These are phyloP conservation scores for Suillus hirtellus DNA, from an alignment of 768 basidiomycete species.

Conservation along the genomic window DNA sequence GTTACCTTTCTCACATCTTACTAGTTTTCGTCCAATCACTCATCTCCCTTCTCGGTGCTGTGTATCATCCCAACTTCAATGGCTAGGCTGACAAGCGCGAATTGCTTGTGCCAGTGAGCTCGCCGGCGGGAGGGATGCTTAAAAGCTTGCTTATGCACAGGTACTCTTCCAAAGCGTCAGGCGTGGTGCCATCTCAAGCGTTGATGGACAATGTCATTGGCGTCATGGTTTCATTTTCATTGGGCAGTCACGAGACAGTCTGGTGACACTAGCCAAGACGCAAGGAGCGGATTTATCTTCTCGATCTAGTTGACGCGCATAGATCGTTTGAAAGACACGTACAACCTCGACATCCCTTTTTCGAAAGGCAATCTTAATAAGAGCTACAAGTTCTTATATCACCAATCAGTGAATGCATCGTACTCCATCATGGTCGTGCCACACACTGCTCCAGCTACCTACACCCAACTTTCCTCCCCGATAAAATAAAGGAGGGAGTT, in stretches of 20 bases:
- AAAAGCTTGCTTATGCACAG: conserved; percentile 87
- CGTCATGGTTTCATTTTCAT: conserved; percentile 21
- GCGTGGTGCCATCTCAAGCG: conserved; percentile 36
- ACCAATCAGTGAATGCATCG: conserved; percentile 68
- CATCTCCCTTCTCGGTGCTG: conserved; percentile 49
- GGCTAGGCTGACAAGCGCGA: conserved; percentile 85
- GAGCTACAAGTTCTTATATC: conserved; percentile 89
- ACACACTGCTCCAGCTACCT: conserved; percentile 8
- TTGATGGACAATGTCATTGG: conserved; percentile 48
- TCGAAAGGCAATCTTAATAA: conserved; percentile 83
- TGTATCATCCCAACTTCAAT: conserved; percentile 11
- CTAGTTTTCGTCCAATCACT: not conserved
- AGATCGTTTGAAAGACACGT: conserved; percentile 86
- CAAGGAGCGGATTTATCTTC: conserved; percentile 94
- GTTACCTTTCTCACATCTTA: too few relatives aligned
- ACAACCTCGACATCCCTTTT: conserved; percentile 72
- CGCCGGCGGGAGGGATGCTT: conserved; percentile 74
- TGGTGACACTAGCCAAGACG: conserved; percentile 77
- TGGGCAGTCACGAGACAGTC: conserved; percentile 45
- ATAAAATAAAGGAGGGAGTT: too few relatives aligned
- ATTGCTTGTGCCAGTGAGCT: conserved; percentile 76
- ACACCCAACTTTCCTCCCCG: conserved; percentile 28
- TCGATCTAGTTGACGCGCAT: conserved; percentile 91
- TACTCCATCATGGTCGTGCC: conserved; percentile 26
- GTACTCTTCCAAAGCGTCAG: conserved; percentile 77